phyloP scores from a whole-genome alignment of 2,329 filamentous ascomycete species.

The Teratosphaeria destructans region DNA sequence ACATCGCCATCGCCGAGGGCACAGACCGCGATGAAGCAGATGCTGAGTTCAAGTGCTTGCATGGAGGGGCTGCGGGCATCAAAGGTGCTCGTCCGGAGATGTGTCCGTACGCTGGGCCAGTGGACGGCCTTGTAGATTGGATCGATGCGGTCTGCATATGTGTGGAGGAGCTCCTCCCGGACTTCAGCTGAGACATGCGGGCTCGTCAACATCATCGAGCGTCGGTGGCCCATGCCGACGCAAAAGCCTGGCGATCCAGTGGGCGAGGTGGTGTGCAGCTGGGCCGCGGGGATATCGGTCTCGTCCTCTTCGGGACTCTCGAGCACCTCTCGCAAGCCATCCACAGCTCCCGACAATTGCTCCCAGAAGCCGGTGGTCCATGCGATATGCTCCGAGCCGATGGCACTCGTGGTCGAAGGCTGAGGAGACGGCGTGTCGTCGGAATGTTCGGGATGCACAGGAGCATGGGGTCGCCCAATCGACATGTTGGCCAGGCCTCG shows the following conservation, averaged over 20 bases:
- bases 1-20: neutral
- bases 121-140: neutral
- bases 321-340: neutral
- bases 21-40: neutral
- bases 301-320: neutral
- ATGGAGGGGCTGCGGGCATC: neutral
- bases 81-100: neutral
- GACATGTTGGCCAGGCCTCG: neutral
- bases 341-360: neutral
- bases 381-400: neutral
- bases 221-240: neutral
- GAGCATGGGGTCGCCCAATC: neutral
- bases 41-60: neutral
- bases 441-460: neutral
- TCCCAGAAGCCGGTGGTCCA: neutral
- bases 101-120: neutral
- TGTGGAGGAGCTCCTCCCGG: neutral
- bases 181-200: neutral
- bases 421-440: neutral
- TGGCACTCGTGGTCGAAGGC: neutral
- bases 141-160: neutral
- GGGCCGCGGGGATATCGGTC: neutral
- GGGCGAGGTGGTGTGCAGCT: neutral
- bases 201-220: neutral
- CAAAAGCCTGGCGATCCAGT: neutral